These are phyloP conservation scores for Acacia crassicarpa DNA, from an alignment of 306 rosid genomes.

Conservation along the genomic window DNA sequence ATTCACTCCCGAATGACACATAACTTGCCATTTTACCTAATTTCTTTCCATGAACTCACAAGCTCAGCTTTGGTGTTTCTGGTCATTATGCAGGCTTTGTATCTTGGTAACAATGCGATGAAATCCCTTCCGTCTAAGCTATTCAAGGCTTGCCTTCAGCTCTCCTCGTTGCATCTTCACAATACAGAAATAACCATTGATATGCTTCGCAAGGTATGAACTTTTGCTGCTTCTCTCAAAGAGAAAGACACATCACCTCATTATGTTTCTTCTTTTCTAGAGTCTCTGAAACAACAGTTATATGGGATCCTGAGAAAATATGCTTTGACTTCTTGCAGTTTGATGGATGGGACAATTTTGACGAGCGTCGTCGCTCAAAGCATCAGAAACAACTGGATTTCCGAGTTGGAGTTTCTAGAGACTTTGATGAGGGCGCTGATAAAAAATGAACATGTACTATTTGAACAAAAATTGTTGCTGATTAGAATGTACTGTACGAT, in stretches of 20 bases:
- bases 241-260: not conserved
- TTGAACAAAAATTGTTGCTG: not conserved
- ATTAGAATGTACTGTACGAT: not conserved
- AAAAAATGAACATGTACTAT: slow-evolving; percentile 45
- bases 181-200: slow-evolving; percentile 83
- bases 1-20: not conserved
- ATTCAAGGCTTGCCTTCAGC: slow-evolving; percentile 75
- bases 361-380: slow-evolving; percentile 70
- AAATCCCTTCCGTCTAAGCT: slow-evolving; percentile 76
- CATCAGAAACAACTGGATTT: slow-evolving; percentile 90
- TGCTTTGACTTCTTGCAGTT: slow-evolving; percentile 46
- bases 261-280: not conserved
- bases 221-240: slow-evolving; percentile 4
- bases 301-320: not conserved
- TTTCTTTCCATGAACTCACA: not conserved
- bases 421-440: slow-evolving; percentile 96
- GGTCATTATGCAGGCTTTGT: slow-evolving; percentile 57
- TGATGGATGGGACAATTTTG: slow-evolving; percentile 92
- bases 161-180: slow-evolving; percentile 80
- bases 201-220: slow-evolving; percentile 75
- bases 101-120: slow-evolving; percentile 71
- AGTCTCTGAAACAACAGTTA: slow-evolving; percentile 1
- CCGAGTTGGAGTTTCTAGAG: slow-evolving; percentile 64
- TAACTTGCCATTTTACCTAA: not conserved
- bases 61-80: not conserved